A percentile compares a stretch with the other conserved stretches of the same genome.
Evolutionary conservation across 2,329 filamentous ascomycete genomes (phyloP).

Genomic region (Phialemonium atrogriseum): DNA sequence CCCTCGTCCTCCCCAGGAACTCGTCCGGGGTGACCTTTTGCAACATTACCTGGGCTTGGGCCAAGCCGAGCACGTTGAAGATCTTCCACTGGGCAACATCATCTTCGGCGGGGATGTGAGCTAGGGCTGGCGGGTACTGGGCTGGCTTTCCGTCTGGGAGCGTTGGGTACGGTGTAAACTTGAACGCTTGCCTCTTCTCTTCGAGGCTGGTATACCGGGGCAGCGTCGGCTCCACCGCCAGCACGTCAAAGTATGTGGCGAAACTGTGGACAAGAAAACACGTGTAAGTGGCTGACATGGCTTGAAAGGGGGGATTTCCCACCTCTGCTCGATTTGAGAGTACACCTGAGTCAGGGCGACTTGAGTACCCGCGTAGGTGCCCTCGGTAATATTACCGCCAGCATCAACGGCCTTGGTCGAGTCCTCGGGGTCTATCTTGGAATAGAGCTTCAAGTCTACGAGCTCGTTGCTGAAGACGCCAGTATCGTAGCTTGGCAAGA

Average conservation of each 20-base stretch:
- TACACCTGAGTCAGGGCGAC: constrained; percentile 25
- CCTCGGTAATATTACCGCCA: constrained; percentile 20
- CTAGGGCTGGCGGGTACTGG: constrained; percentile 21
- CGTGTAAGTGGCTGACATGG: neutral
- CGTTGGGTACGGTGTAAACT: constrained; percentile 17
- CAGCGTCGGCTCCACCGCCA: constrained; percentile 23
- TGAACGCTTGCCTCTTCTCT: constrained; percentile 21
- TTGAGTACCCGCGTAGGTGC: constrained; percentile 24
- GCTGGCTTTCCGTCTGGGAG: constrained; percentile 18
- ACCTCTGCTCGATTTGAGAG: constrained; percentile 25
- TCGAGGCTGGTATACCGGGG: constrained; percentile 20
- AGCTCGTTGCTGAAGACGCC: constrained; percentile 24
- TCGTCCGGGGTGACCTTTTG: constrained; percentile 22
- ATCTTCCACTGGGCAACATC: constrained; percentile 17
- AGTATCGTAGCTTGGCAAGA: constrained; percentile 23
- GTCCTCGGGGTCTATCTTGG: constrained; percentile 15
- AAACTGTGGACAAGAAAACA: constrained; percentile 14
- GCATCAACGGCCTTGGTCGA: constrained; percentile 14
- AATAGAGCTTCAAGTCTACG: constrained; percentile 19
- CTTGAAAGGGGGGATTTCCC: neutral
- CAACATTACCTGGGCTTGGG: constrained; percentile 20
- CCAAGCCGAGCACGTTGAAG: constrained; percentile 22
- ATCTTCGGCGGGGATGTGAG: constrained; percentile 18
- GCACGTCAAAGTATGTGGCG: constrained; percentile 23
- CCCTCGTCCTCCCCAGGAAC: constrained; percentile 20